Percentiles rank a stretch among this genome's conserved stretches.
Evolutionary conservation across 2,329 filamentous ascomycete genomes (phyloP).

Genomic region (Stachybotrys chartarum): DNA sequence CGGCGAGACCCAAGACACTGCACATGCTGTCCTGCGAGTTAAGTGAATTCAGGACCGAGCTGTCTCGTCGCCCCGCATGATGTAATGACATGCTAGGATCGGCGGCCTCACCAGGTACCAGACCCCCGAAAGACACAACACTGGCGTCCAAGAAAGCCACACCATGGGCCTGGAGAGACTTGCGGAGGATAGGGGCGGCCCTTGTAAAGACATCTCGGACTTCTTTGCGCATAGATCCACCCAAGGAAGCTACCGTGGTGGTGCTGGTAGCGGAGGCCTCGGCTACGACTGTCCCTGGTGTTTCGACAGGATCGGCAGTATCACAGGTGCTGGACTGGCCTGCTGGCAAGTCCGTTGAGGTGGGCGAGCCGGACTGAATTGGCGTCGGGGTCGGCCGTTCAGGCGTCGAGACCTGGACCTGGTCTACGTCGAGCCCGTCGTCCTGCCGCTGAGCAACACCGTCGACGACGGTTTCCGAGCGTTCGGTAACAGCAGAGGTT

Average conservation of each 20-base stretch:
- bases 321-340: not conserved
- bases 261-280: not conserved
- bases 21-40: not conserved
- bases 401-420: too few species aligned
- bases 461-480: too few species aligned
- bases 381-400: not conserved
- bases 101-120: not conserved
- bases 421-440: too few species aligned
- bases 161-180: constrained; percentile 35
- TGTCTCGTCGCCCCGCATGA: not conserved
- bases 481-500: too few species aligned
- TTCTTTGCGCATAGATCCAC: not conserved
- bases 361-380: not conserved
- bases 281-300: not conserved
- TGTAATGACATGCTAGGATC: not conserved
- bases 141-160: constrained; percentile 24
- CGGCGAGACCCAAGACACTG: not conserved
- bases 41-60: too few species aligned
- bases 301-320: not conserved
- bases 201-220: constrained; percentile 25
- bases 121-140: constrained; percentile 7
- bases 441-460: too few species aligned
- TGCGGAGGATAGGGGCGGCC: constrained; percentile 33
- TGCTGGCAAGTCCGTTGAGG: not conserved
- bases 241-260: not conserved